Conservation (phyloP, 306 rosid species). For the Vigna nakashimae region DNA sequence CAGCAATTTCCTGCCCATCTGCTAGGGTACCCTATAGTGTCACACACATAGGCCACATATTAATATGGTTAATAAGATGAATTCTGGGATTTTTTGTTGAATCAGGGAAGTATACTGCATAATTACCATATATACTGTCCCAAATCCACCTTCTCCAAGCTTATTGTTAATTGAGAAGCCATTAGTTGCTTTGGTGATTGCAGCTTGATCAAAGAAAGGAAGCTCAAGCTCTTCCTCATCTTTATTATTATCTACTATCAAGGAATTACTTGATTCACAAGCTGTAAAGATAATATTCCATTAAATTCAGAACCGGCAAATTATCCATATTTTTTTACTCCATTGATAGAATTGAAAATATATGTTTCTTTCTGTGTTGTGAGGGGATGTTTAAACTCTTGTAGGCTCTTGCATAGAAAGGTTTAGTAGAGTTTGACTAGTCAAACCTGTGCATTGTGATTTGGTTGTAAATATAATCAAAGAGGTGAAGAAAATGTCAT, state of each 20-base stretch:
- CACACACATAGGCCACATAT: conserved; percentile 6
- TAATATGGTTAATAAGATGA: conserved; percentile 22
- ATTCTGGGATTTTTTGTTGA: neutral
- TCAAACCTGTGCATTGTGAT: neutral
- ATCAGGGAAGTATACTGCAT: conserved; percentile 17
- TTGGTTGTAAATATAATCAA: neutral
- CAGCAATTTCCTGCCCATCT: conserved; percentile 46
- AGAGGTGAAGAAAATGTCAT: conserved; percentile 2
- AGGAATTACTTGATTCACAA: conserved; percentile 12
- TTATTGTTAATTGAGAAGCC: conserved; percentile 45
- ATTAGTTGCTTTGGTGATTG: conserved; percentile 42
- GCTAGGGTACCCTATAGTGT: conserved; percentile 41
- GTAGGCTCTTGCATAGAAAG: neutral
- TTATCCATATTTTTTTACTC: neutral
- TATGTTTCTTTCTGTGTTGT: neutral
- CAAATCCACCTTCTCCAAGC: conserved; percentile 55
- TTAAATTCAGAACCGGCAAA: conserved; percentile 1
- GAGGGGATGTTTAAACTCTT: conserved; percentile 24
- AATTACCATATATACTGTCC: conserved; percentile 45
- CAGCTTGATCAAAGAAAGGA: conserved; percentile 41
- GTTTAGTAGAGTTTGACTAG: neutral
- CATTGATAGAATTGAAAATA: neutral
- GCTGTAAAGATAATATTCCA: neutral
- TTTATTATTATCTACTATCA: conserved; percentile 22
- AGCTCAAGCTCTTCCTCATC: conserved; percentile 43